Evolutionary conservation across 495 filamentous ascomycete genomes (phyloP).

Genomic region (Tirmania nivea): DNA sequence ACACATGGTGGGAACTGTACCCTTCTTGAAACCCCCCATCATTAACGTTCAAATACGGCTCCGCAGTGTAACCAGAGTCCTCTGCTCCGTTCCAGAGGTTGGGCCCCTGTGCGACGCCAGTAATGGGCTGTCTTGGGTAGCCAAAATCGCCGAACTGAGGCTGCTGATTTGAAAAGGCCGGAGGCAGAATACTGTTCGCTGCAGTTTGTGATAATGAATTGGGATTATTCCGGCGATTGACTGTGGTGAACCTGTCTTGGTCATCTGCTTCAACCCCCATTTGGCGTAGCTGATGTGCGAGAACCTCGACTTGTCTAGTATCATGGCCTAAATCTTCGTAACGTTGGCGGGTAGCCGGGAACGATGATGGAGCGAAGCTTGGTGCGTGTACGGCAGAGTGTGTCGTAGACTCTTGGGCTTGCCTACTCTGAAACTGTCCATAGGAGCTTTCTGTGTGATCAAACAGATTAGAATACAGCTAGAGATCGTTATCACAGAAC

Average conservation of each 20-base stretch:
- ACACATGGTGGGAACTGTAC: slow-evolving; percentile 14
- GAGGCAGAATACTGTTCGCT: slow-evolving; percentile 4
- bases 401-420: not conserved
- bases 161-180: slow-evolving; percentile 10
- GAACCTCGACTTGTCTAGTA: slow-evolving; percentile 21
- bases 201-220: slow-evolving; percentile 2
- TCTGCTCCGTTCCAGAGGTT: not conserved
- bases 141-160: slow-evolving; percentile 13
- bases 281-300: slow-evolving; percentile 14
- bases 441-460: no score
- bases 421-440: no score
- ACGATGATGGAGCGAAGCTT: slow-evolving; percentile 7
- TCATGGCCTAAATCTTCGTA: slow-evolving; percentile 22
- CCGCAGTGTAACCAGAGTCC: slow-evolving; percentile 4
- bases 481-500: no score
- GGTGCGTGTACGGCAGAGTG: slow-evolving; percentile 16
- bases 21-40: slow-evolving; percentile 8
- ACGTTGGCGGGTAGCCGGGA: slow-evolving; percentile 11
- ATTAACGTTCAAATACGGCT: slow-evolving; percentile 6
- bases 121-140: slow-evolving; percentile 3
- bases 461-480: no score
- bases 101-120: no score
- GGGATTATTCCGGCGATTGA: not conserved
- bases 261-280: slow-evolving; percentile 14
- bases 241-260: slow-evolving; percentile 9